phyloP scores from a whole-genome alignment of 148 eudicot genomes.

The Mesembryanthemum crystallinum region DNA sequence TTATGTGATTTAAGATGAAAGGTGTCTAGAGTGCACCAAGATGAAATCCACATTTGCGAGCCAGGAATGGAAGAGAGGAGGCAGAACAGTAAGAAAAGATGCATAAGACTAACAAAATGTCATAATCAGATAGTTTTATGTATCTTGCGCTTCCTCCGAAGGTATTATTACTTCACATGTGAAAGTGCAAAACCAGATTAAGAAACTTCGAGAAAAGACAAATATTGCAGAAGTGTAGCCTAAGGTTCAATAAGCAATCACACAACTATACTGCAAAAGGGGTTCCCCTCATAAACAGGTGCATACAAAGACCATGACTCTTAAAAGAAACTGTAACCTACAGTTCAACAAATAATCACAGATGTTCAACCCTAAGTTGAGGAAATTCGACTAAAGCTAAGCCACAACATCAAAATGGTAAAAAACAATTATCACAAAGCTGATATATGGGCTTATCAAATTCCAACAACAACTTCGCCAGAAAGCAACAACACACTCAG shows the following conservation, averaged over 20 bases:
- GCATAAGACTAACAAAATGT: neutral
- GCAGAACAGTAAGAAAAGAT: neutral
- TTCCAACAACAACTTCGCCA: neutral
- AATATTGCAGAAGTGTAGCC: neutral
- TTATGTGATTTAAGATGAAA: too few species aligned
- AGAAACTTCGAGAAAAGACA: neutral
- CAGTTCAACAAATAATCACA: neutral
- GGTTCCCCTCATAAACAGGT: neutral
- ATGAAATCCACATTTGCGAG: neutral
- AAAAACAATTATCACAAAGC: conserved; percentile 1
- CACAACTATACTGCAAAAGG: too few species aligned
- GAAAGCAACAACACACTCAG: neutral
- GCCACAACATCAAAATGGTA: neutral
- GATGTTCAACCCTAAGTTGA: neutral
- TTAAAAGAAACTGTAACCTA: neutral
- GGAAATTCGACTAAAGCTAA: neutral
- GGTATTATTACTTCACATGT: neutral
- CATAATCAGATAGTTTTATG: neutral
- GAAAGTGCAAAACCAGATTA: too few species aligned
- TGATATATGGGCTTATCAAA: neutral
- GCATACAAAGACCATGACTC: neutral
- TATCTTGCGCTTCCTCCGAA: neutral
- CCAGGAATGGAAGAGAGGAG: neutral
- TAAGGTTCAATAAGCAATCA: neutral
- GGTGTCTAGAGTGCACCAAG: neutral